These are phyloP conservation scores for Aspergillus coremiiformis DNA, from an alignment of 495 filamentous ascomycete genomes.

Conservation along the genomic window DNA sequence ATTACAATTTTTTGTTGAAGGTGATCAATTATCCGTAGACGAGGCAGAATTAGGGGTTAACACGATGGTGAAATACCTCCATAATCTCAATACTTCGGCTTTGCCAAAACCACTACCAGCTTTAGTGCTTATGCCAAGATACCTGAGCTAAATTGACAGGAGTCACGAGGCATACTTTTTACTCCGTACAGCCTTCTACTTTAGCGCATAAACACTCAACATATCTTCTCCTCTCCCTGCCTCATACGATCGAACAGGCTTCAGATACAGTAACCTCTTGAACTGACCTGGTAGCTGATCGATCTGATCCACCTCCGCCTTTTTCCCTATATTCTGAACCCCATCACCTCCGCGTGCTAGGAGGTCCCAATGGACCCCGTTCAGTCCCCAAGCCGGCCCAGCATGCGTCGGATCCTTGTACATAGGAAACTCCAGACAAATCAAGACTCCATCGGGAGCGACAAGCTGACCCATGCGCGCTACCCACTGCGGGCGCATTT, in stretches of 20 bases:
- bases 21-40: not conserved
- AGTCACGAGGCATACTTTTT: no score
- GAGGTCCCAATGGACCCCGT: constrained; percentile 29
- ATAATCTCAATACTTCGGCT: not conserved
- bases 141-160: no score
- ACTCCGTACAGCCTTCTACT: no score
- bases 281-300: not conserved
- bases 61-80: no score
- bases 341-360: constrained; percentile 7
- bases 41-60: not conserved
- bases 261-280: constrained; percentile 2
- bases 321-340: not conserved
- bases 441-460: constrained; percentile 21
- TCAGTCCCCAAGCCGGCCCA: constrained; percentile 35
- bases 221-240: constrained; percentile 8
- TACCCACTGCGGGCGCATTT: constrained; percentile 25
- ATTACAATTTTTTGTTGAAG: no score
- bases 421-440: constrained; percentile 40
- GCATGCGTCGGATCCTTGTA: constrained; percentile 29
- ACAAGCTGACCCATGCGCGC: constrained; percentile 28
- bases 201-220: constrained; percentile 7
- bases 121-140: not conserved
- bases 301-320: not conserved
- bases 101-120: not conserved
- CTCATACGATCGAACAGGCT: constrained; percentile 8